A percentile compares a stretch with the other conserved stretches of the same genome.
These are phyloP conservation scores for Suillus fuscotomentosus DNA, from an alignment of 768 basidiomycete species.

Conservation along the genomic window DNA sequence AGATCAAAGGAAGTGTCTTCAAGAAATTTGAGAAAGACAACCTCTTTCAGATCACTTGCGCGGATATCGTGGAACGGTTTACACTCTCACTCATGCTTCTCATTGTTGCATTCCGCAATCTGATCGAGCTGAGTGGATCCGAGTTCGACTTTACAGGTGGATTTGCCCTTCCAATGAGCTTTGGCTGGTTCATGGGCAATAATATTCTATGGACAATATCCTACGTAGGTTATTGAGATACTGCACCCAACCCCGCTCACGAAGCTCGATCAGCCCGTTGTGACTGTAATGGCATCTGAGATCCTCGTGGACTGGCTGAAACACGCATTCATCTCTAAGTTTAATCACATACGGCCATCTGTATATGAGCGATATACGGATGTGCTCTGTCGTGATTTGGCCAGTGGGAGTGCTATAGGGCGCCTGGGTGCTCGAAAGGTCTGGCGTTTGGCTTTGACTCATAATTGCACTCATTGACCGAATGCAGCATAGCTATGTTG, in stretches of 20 bases:
- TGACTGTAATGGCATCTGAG: conserved; percentile 89
- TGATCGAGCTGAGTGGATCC: conserved; percentile 90
- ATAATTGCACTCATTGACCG: conserved; percentile 5
- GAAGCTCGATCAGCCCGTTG: conserved; percentile 63
- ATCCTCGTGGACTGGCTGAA: conserved; percentile 98
- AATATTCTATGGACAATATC: conserved; percentile 86
- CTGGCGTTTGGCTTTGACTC: conserved; percentile 3
- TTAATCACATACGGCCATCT: conserved; percentile 95
- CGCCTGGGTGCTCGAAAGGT: conserved; percentile 73
- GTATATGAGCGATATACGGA: conserved; percentile 96
- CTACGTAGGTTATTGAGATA: conserved; percentile 55
- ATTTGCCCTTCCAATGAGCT: conserved; percentile 76
- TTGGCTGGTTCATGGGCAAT: conserved; percentile 80
- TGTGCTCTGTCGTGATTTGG: conserved; percentile 90
- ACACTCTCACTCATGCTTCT: conserved; percentile 87
- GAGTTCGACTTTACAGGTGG: conserved; percentile 77
- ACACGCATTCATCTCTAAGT: conserved; percentile 99
- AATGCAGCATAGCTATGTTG: conserved; percentile 80
- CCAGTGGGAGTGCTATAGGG: conserved; percentile 72
- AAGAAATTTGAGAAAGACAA: conserved; percentile 99
- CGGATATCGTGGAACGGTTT: conserved; percentile 98
- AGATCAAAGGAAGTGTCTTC: conserved; percentile 99
- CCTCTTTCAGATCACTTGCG: conserved; percentile 97
- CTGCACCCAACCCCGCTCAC: conserved; percentile 1
- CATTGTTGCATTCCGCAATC: conserved; percentile 89